Conservation (phyloP, 352 stramenopile species). For the Phytophthora constricta region DNA sequence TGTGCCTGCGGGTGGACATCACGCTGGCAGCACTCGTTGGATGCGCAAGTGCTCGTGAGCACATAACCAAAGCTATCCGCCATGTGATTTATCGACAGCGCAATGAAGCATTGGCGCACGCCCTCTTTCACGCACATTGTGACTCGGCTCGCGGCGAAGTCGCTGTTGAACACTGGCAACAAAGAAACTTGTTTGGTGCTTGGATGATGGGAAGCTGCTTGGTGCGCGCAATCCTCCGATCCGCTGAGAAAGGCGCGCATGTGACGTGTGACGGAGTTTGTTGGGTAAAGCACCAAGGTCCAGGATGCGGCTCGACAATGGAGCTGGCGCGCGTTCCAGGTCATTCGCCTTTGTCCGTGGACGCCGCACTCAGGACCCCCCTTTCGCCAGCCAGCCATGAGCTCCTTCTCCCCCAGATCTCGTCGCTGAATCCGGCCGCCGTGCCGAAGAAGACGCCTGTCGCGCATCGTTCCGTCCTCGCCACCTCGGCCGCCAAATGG, state of each 20-base stretch:
- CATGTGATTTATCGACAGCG: too few species aligned
- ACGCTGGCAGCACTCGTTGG: too few species aligned
- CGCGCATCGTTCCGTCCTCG: slow-evolving; percentile 41
- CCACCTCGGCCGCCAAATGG: slow-evolving; percentile 72
- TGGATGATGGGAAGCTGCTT: slow-evolving; percentile 18
- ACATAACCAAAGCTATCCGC: too few species aligned
- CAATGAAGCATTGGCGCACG: too few species aligned
- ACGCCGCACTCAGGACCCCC: slow-evolving; percentile 24
- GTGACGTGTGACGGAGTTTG: slow-evolving; percentile 31
- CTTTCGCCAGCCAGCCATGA: slow-evolving; percentile 39
- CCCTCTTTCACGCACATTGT: too few species aligned
- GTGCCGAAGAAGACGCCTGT: slow-evolving; percentile 7
- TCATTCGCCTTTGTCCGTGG: slow-evolving; percentile 26
- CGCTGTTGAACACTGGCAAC: too few species aligned
- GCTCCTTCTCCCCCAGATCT: slow-evolving; percentile 73
- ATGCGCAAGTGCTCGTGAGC: too few species aligned
- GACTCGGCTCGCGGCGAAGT: too few species aligned
- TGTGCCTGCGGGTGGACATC: too few species aligned
- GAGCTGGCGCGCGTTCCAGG: slow-evolving; percentile 8
- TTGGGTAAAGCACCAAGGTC: slow-evolving; percentile 28
- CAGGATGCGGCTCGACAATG: slow-evolving; percentile 13
- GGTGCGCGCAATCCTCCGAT: slow-evolving; percentile 17
- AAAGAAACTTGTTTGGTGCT: slow-evolving; percentile 17
- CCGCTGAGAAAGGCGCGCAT: slow-evolving; percentile 25
- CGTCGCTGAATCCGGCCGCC: slow-evolving; percentile 51